Conservation (phyloP, 495 filamentous ascomycete genomes). For the Penicillium crystallinum region DNA sequence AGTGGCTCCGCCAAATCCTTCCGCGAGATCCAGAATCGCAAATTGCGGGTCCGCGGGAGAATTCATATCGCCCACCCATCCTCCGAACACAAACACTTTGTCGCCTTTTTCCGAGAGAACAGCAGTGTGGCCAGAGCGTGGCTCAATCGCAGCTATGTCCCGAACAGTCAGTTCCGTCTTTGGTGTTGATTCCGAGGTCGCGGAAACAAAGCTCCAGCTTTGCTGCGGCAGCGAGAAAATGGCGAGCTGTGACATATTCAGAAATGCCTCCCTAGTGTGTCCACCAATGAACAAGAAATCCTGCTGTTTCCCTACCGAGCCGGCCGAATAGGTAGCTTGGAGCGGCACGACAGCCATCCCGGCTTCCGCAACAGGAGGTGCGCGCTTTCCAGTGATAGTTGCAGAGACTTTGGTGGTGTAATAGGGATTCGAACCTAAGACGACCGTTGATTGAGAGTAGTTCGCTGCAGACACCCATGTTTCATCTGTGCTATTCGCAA, state of each 20-base stretch:
- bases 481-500: slow-evolving; percentile 31
- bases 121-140: slow-evolving; percentile 81
- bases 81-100: slow-evolving; percentile 71
- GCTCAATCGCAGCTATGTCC: slow-evolving; percentile 49
- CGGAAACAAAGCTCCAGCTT: slow-evolving; percentile 74
- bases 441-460: slow-evolving; percentile 74
- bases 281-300: slow-evolving; percentile 81
- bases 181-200: slow-evolving; percentile 40
- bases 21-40: slow-evolving; percentile 65
- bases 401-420: slow-evolving; percentile 30
- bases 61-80: slow-evolving; percentile 79
- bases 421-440: slow-evolving; percentile 32
- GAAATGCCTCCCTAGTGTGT: slow-evolving; percentile 75
- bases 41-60: slow-evolving; percentile 76
- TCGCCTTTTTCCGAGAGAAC: slow-evolving; percentile 72
- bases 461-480: slow-evolving; percentile 59
- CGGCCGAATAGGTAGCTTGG: slow-evolving; percentile 54
- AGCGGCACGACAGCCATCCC: slow-evolving; percentile 79
- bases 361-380: slow-evolving; percentile 71
- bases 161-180: slow-evolving; percentile 47
- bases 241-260: slow-evolving; percentile 89
- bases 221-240: slow-evolving; percentile 81
- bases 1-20: slow-evolving; percentile 59
- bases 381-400: slow-evolving; percentile 40
- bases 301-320: slow-evolving; percentile 52